These are phyloP conservation scores for Starmerella vitae DNA, from an alignment of 805 yeast species.

Conservation along the genomic window DNA sequence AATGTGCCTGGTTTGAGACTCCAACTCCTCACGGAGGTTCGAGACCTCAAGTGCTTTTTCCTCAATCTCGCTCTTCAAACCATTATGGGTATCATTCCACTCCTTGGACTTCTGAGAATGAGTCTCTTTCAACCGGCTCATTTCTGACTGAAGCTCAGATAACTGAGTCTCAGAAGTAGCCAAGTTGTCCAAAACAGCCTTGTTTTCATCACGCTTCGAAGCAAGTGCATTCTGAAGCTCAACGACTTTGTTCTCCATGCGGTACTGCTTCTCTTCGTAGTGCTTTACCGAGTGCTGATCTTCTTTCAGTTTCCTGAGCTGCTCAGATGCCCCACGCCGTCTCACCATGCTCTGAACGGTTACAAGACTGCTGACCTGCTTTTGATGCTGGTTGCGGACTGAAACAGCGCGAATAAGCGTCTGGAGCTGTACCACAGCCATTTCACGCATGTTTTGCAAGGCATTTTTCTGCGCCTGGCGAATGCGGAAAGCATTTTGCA, in stretches of 20 bases:
- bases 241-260: conserved; percentile 93
- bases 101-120: conserved; percentile 1
- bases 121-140: not conserved
- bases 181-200: conserved; percentile 11
- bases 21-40: conserved; percentile 11
- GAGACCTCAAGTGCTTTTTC: conserved; percentile 3
- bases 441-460: conserved; percentile 37
- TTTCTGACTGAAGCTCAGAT: conserved; percentile 2
- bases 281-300: conserved; percentile 89
- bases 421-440: conserved; percentile 63
- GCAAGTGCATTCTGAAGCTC: conserved; percentile 71
- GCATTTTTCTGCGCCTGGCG: conserved; percentile 40
- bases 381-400: conserved; percentile 42
- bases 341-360: conserved; percentile 67
- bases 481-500: conserved; percentile 47
- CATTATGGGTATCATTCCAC: conserved; percentile 1
- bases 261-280: conserved; percentile 72
- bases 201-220: conserved; percentile 65
- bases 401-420: conserved; percentile 53
- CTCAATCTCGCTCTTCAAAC: conserved; percentile 7
- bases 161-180: conserved; percentile 8
- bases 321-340: conserved; percentile 56
- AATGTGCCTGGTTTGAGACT: conserved; percentile 6
- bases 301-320: conserved; percentile 50
- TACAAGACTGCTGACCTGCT: conserved; percentile 42